These are phyloP conservation scores for Rugosomyces carneus DNA, from an alignment of 1,284 basidiomycete species.

Conservation along the genomic window DNA sequence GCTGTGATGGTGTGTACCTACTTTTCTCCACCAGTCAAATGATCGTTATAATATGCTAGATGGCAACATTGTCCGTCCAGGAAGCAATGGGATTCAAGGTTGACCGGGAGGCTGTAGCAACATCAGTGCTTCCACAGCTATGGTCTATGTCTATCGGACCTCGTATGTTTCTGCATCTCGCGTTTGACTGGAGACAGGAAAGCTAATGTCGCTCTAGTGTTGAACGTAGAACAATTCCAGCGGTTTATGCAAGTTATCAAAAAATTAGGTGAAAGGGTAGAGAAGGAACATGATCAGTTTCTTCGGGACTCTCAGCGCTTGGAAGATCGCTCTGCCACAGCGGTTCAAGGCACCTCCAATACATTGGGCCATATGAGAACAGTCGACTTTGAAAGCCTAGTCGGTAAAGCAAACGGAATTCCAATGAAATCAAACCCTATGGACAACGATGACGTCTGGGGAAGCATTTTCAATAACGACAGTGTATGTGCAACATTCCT, in stretches of 20 bases:
- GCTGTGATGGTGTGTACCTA: constrained; percentile 66
- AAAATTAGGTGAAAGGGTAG: constrained; percentile 72
- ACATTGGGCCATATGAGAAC: constrained; percentile 27
- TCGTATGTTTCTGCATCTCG: constrained; percentile 39
- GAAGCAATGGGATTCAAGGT: constrained; percentile 96
- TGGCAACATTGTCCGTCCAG: constrained; percentile 91
- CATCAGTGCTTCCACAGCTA: constrained; percentile 86
- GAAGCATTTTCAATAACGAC: constrained; percentile 54
- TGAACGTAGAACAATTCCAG: constrained; percentile 89
- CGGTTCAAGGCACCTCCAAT: constrained; percentile 29
- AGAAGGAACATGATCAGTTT: constrained; percentile 81
- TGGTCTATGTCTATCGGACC: constrained; percentile 99
- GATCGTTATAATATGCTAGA: constrained; percentile 35
- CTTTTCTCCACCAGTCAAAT: constrained; percentile 14
- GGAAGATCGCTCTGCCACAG: constrained; percentile 64
- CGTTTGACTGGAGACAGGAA: neutral
- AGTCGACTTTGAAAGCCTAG: constrained; percentile 72
- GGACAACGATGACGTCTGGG: constrained; percentile 49
- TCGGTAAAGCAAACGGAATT: constrained; percentile 45
- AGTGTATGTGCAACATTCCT: constrained; percentile 26
- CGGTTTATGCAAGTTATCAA: constrained; percentile 82
- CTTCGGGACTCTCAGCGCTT: constrained; percentile 77
- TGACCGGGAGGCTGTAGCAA: constrained; percentile 91
- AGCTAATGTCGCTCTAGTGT: constrained; percentile 39
- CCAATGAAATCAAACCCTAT: constrained; percentile 42